These are phyloP conservation scores for Ziziphus jujuba DNA, from an alignment of 306 rosid genomes.

Conservation along the genomic window DNA sequence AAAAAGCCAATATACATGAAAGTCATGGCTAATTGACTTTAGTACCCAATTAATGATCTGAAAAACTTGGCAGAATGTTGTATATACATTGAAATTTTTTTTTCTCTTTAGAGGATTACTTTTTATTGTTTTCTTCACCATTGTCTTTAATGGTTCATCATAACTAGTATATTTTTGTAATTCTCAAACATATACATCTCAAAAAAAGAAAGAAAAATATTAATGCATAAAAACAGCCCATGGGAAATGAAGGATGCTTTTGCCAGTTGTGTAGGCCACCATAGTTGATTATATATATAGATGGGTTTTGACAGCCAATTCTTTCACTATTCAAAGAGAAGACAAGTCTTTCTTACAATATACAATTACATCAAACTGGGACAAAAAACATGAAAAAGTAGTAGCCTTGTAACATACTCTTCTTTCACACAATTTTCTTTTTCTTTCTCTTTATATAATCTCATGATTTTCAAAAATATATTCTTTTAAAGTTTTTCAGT, in stretches of 20 bases:
- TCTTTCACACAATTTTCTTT: too few relatives aligned
- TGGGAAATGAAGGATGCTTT: constrained; percentile 10
- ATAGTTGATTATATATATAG: too few relatives aligned
- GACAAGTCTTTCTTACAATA: too few relatives aligned
- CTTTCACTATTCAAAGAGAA: too few relatives aligned
- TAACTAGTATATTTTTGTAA: not conserved
- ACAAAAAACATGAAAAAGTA: too few relatives aligned
- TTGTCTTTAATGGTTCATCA: constrained; percentile 24
- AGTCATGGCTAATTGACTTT: constrained; percentile 25
- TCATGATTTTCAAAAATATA: too few relatives aligned
- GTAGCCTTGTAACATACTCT: too few relatives aligned
- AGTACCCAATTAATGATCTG: constrained; percentile 24
- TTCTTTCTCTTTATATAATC: too few relatives aligned
- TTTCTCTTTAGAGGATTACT: constrained; percentile 2
- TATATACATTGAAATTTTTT: constrained; percentile 21
- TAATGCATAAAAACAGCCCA: not conserved
- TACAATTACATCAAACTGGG: too few relatives aligned
- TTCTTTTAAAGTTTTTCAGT: too few relatives aligned
- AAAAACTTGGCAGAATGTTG: constrained; percentile 18
- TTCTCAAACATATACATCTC: constrained; percentile 9
- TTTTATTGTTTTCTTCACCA: constrained; percentile 17
- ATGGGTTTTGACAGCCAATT: too few relatives aligned
- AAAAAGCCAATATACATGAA: constrained; percentile 30
- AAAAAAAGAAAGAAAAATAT: too few relatives aligned
- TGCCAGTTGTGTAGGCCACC: constrained; percentile 22